Conservation (phyloP, 2,329 filamentous ascomycete species). For the Alternaria brassicae region DNA sequence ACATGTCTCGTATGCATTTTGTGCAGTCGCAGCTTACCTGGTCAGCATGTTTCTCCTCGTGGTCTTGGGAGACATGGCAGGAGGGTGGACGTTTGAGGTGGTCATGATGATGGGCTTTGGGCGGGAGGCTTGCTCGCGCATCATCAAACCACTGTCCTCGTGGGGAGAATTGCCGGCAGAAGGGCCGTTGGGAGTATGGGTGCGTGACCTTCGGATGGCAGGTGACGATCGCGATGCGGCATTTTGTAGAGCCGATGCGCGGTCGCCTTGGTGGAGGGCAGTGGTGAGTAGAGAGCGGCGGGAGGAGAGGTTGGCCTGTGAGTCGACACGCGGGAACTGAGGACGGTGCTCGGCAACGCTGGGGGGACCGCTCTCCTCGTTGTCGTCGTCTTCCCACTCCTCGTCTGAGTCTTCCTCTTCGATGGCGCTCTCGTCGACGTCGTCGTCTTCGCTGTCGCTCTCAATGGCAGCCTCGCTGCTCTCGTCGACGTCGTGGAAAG, state of each 20-base stretch:
- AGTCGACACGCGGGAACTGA: slow-evolving; percentile 91
- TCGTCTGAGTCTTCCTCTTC: slow-evolving; percentile 67
- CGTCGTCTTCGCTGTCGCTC: slow-evolving; percentile 64
- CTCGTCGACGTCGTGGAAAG: slow-evolving; percentile 64
- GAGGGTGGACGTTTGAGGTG: slow-evolving; percentile 71
- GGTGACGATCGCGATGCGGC: slow-evolving; percentile 66
- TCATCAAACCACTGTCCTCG: slow-evolving; percentile 64
- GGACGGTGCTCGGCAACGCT: slow-evolving; percentile 76
- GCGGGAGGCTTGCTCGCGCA: slow-evolving; percentile 64
- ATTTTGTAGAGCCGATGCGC: slow-evolving; percentile 72
- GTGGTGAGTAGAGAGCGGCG: slow-evolving; percentile 88
- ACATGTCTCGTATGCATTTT: background rate
- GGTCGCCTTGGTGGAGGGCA: slow-evolving; percentile 82
- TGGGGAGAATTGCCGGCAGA: slow-evolving; percentile 67
- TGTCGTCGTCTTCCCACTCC: slow-evolving; percentile 68
- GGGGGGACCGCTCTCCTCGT: slow-evolving; percentile 80
- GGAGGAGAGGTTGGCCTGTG: slow-evolving; percentile 81
- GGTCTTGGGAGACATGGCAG: slow-evolving; percentile 86
- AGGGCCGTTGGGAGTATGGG: slow-evolving; percentile 72
- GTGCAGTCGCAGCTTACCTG: background rate
- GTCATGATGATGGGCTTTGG: slow-evolving; percentile 83
- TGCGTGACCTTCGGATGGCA: slow-evolving; percentile 65
- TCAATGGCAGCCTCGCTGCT: slow-evolving; percentile 69
- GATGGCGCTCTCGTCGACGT: slow-evolving; percentile 64
- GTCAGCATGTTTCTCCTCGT: slow-evolving; percentile 86